Evolutionary conservation across 1,284 basidiomycete genomes (phyloP).

Genomic region (Irpex lacteus): DNA sequence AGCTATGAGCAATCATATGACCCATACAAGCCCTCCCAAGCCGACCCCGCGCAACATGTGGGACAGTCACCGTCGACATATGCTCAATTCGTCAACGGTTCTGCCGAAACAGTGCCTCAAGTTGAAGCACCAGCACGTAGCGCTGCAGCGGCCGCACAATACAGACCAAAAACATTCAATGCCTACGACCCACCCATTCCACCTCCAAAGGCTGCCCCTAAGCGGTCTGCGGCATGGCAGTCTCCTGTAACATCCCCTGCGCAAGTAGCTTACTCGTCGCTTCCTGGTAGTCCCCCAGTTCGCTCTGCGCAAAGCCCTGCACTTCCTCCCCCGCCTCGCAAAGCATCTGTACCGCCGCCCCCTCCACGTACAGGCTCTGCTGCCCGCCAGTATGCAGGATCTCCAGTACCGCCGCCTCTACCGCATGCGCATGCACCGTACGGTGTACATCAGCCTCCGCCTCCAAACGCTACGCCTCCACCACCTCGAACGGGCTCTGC

Average conservation of each 20-base stretch:
- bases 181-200: conserved; percentile 82
- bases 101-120: neutral
- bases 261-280: neutral
- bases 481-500: neutral
- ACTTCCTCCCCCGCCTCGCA: conserved; percentile 11
- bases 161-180: conserved; percentile 64
- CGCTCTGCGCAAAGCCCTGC: conserved; percentile 4
- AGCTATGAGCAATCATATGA: conserved; percentile 15
- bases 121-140: neutral
- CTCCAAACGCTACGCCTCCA: neutral
- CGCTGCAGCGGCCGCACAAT: conserved; percentile 19
- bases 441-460: neutral
- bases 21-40: conserved; percentile 22
- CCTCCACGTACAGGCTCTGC: conserved; percentile 12
- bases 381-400: conserved; percentile 7
- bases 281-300: conserved; percentile 6
- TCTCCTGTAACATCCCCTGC: conserved; percentile 13
- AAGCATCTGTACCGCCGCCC: conserved; percentile 16
- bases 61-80: neutral
- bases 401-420: conserved; percentile 4
- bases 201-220: conserved; percentile 41
- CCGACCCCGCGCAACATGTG: neutral
- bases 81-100: neutral
- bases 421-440: neutral
- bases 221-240: conserved; percentile 33